phyloP scores from a whole-genome alignment of 1,284 basidiomycete species.

The Microbotryum scabiosae region DNA sequence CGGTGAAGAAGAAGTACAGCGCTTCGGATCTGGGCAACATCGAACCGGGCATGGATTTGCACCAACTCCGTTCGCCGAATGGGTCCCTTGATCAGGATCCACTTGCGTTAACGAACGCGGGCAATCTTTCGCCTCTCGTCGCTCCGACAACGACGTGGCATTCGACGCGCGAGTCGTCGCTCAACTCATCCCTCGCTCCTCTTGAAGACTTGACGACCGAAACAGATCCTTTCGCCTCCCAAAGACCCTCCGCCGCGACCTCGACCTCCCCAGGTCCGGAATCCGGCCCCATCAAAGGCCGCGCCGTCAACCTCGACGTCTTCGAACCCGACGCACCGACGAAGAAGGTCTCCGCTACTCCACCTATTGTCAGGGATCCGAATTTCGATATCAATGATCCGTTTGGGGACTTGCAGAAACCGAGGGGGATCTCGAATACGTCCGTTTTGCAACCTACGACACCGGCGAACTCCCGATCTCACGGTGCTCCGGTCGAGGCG shows the following conservation, averaged over 20 bases:
- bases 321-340: conserved; percentile 25
- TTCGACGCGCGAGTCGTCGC: neutral
- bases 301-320: conserved; percentile 9
- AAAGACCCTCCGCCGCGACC: neutral
- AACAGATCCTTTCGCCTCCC: too few relatives aligned
- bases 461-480: too few relatives aligned
- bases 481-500: too few relatives aligned
- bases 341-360: conserved; percentile 61
- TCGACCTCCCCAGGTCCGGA: conserved; percentile 1
- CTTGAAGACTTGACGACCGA: neutral
- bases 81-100: too few relatives aligned
- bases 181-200: neutral
- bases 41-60: too few relatives aligned
- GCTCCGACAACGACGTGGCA: neutral
- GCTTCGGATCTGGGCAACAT: too few relatives aligned
- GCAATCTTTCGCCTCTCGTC: neutral
- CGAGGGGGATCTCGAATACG: neutral
- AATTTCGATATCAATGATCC: conserved; percentile 19
- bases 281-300: neutral
- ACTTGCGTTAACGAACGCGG: neutral
- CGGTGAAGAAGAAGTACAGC: too few relatives aligned
- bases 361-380: conserved; percentile 52
- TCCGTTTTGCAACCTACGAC: too few relatives aligned
- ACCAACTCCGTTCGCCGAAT: too few relatives aligned
- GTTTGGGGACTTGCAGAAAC: neutral